Base-by-base conservation (phyloP, 352 stramenopile genomes). In the Phytophthora meadii region DNA sequence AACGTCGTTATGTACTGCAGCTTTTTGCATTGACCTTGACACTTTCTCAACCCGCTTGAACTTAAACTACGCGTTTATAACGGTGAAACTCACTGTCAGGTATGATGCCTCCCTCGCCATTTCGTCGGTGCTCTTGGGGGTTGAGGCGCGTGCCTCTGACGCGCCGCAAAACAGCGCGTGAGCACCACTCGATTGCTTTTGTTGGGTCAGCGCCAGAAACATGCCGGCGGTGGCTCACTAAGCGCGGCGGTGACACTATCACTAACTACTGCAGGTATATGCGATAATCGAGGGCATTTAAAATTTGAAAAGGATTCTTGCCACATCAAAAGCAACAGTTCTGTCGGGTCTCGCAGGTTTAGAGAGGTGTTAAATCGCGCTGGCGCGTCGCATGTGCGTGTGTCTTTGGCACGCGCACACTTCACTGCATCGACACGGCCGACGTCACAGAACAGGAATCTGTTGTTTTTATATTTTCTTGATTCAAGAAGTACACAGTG, bases 101-200 rank as follows among this genome's bases (percentile, higher is more conserved):
- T 36, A 30, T 15, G 14, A 34, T 9, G 37, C 37, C 3, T 6
- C 14, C 37, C 15, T 6, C 14, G 37, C 14, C 37, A 42, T 39
- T 46, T 53, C 37, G 30, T 57, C 32, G 44, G 52, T 63, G 41
- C 15, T 32, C 25, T 45, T 45, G 51, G 6, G 6, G 44, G 45
- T 45, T 37, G 6, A 14, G 44, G 53, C 54, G 55, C 61, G 47
- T 70, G 54, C 47, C 54, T 70, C 27, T 68, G 41, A 30, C 12
- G 44, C 42, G 5, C 6, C 48, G 30, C 22, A 58, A 52, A 53
- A 36, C 39, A 30, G 53, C 40, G 37, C 32, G 9, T 4, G 32
- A 41, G 34, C 44, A 48, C 32, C 32, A 63, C 44, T 56, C 45
- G 17, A 24, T 44, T 59, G 30, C 30, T 36, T 36, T 36, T 36